Conservation (phyloP, 2,329 filamentous ascomycete species). For the Karstenula rhodostoma region DNA sequence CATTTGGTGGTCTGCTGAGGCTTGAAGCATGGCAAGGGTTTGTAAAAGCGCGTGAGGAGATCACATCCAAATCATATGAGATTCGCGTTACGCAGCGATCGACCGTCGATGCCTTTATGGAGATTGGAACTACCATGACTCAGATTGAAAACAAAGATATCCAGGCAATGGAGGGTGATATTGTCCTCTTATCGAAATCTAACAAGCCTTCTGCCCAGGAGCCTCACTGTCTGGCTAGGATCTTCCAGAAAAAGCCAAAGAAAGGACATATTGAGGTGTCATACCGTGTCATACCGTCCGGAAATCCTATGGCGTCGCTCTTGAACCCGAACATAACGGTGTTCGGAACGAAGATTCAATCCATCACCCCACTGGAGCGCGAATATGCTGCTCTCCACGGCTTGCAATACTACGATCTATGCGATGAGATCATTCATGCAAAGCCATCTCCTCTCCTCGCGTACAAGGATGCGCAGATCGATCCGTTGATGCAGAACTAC, state of each 20-base stretch:
- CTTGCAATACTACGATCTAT: slow-evolving; percentile 93
- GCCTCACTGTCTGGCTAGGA: slow-evolving; percentile 85
- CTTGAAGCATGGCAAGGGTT: slow-evolving; percentile 97
- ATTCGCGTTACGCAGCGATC: slow-evolving; percentile 88
- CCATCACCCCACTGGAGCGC: slow-evolving; percentile 92
- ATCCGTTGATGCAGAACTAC: slow-evolving; percentile 77
- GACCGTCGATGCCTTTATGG: slow-evolving; percentile 90
- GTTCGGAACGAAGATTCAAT: slow-evolving; percentile 83
- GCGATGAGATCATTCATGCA: slow-evolving; percentile 87
- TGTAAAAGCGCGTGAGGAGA: slow-evolving; percentile 87
- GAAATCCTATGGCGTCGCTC: slow-evolving; percentile 67
- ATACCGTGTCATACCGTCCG: slow-evolving; percentile 76
- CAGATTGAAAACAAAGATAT: slow-evolving; percentile 74
- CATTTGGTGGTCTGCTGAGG: slow-evolving; percentile 88
- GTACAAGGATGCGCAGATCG: slow-evolving; percentile 77
- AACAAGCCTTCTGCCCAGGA: slow-evolving; percentile 73
- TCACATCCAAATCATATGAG: slow-evolving; percentile 79
- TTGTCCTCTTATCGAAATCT: slow-evolving; percentile 82
- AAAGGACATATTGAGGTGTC: slow-evolving; percentile 83
- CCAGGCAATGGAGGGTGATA: slow-evolving; percentile 81
- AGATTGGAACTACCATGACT: slow-evolving; percentile 85
- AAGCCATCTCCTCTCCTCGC: slow-evolving; percentile 88
- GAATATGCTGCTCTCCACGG: slow-evolving; percentile 93
- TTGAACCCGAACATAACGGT: slow-evolving; percentile 76
- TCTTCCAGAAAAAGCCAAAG: slow-evolving; percentile 82